Evolutionary conservation across 306 rosid species (phyloP), one percentile per base, ranked within the genome.

Genomic region (Malus asiatica): DNA sequence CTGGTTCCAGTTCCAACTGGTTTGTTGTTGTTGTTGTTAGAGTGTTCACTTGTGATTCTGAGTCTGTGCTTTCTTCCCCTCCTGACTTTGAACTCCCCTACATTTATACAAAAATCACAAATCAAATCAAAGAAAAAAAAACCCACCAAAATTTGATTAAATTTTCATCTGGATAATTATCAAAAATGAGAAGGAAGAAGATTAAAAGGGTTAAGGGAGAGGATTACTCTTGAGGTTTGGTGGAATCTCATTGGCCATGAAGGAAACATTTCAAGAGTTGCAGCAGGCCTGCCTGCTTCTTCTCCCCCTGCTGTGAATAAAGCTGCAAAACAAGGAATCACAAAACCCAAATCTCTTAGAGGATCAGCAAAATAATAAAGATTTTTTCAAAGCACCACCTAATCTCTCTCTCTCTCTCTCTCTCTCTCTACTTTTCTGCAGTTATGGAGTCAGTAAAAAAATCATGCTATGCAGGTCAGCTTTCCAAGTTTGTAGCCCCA

Each of bases 201-300:
- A 75, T 4, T 33, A 71, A 80, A 80, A 84, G 78, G 84, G 89
- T 90, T 87, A 83, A 86, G 80, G 15, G 63, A 83, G 86, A 83
- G 15, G 59, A 83, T 27, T 85, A 89, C 89, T 81, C 84, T 78
- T 74, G 94, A 82, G 71, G 91, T 81, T 72, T 87, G 96, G 30
- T 90, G 98, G 76, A 84, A 88, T 86, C 96, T 90, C 79, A 90
- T 89, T 85, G 99, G 99, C 98, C 99, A 92, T 30, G 99, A 88
- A 81, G 99, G 99, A 83, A 96, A 96, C 93, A 96, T 96, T 82
- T 96, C 99, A 81, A 95, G 96, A 79, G 99, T 95, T 71, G 97
- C 92, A 60, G 99, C 93, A 85, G 98, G 96, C 80, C 88, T 92
- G 35, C 88, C 87, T 15, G 52, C 18, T 53, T 5, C 62, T 55